Conservation (phyloP, 2,329 filamentous ascomycete genomes). For the Penicillium crustosum region DNA sequence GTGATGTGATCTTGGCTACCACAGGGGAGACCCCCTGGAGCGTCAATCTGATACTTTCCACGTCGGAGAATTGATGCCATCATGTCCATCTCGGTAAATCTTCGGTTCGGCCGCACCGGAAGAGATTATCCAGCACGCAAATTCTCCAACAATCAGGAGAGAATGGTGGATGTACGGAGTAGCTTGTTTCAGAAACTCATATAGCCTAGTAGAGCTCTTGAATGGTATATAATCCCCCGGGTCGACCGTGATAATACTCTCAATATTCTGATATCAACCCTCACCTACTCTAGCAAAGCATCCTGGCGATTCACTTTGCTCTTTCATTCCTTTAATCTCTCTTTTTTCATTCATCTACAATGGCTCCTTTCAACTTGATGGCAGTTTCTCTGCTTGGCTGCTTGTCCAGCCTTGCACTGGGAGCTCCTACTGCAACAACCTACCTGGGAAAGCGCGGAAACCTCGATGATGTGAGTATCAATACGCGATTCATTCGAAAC, state of each 20-base stretch:
- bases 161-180: too few relatives aligned
- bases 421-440: constrained; percentile 28
- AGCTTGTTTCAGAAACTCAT: not conserved
- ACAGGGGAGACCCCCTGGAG: not conserved
- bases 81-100: constrained; percentile 5
- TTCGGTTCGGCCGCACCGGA: not conserved
- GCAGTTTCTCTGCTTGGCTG: constrained; percentile 24
- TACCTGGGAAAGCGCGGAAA: constrained; percentile 27
- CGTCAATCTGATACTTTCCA: constrained; percentile 10
- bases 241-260: not conserved
- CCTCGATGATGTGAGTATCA: constrained; percentile 26
- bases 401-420: constrained; percentile 28
- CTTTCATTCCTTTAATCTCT: not conserved
- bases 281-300: not conserved
- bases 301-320: not conserved
- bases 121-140: not conserved
- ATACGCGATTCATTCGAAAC: not conserved
- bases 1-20: not conserved
- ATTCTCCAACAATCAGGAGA: constrained; percentile 2
- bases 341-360: not conserved
- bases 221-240: constrained; percentile 7
- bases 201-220: too few relatives aligned
- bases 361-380: constrained; percentile 29
- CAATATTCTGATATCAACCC: not conserved
- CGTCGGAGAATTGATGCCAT: constrained; percentile 13